Conservation (phyloP, 2,329 filamentous ascomycete genomes). For the Coniochaeta hoffmannii region DNA sequence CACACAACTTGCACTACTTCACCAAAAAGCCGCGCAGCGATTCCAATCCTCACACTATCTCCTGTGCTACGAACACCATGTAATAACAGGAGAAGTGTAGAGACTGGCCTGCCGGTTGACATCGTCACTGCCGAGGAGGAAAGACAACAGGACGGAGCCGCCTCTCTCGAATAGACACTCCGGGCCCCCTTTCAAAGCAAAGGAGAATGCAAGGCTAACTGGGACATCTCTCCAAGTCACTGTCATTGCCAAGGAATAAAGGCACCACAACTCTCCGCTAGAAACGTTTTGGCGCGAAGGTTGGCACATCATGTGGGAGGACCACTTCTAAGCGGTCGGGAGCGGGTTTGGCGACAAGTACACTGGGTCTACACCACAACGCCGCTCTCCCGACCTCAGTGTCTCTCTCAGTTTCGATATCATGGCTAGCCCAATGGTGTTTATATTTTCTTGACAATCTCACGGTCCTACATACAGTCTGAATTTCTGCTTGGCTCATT, state of each 20-base stretch:
- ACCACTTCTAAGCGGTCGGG: not conserved
- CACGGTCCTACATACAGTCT: too few species aligned
- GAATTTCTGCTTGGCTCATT: not conserved
- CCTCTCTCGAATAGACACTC: not conserved
- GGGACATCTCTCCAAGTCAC: not conserved
- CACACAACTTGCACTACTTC: not conserved
- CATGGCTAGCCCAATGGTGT: not conserved
- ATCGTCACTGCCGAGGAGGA: conserved; percentile 3
- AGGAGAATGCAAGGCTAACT: not conserved
- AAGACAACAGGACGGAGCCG: not conserved
- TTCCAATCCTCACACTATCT: not conserved
- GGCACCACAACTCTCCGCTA: not conserved
- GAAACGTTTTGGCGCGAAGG: not conserved
- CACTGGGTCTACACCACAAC: not conserved
- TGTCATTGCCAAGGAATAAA: not conserved
- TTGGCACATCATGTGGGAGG: not conserved
- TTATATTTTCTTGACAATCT: too few species aligned
- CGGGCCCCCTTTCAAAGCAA: not conserved
- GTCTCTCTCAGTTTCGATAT: not conserved
- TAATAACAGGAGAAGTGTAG: conserved; percentile 3
- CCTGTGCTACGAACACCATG: not conserved
- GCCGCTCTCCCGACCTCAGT: not conserved
- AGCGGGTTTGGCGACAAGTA: not conserved
- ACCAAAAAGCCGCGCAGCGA: not conserved
- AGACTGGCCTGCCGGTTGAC: conserved; percentile 1